Evolutionary conservation across 2,329 filamentous ascomycete genomes (phyloP).

Genomic region (Nemania abortiva): DNA sequence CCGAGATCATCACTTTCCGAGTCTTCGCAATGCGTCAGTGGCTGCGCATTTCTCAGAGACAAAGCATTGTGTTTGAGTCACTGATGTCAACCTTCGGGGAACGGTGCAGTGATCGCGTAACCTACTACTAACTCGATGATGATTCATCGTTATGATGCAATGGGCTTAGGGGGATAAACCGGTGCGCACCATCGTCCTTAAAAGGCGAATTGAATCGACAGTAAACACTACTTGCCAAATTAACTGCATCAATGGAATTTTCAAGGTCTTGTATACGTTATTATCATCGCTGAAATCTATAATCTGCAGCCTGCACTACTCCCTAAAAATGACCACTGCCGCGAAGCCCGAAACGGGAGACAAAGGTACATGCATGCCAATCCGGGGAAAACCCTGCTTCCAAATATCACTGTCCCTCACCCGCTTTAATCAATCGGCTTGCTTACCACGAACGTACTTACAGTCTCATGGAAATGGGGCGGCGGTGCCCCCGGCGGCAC

Average conservation of each 20-base stretch:
- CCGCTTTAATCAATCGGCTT: background rate
- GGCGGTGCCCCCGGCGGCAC: slow-evolving; percentile 67
- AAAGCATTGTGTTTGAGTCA: background rate
- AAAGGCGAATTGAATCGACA: background rate
- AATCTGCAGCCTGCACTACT: too few relatives aligned
- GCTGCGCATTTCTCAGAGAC: background rate
- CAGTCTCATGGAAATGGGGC: slow-evolving; percentile 73
- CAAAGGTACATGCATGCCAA: slow-evolving; percentile 41
- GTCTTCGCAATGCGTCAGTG: background rate
- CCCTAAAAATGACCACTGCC: slow-evolving; percentile 30
- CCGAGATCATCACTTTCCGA: background rate
- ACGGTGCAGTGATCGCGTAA: slow-evolving; percentile 12
- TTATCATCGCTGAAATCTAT: too few relatives aligned
- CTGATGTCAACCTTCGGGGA: background rate
- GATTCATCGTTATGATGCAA: slow-evolving; percentile 46
- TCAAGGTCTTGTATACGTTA: background rate
- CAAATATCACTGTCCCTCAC: background rate
- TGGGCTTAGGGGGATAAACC: slow-evolving; percentile 18
- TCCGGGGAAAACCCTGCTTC: background rate
- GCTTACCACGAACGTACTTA: slow-evolving; percentile 16
- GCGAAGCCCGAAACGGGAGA: slow-evolving; percentile 44
- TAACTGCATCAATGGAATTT: background rate
- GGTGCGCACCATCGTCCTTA: background rate
- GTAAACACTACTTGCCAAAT: background rate
- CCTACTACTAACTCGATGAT: slow-evolving; percentile 43